phyloP scores from a whole-genome alignment of 345 rosid species.

The Arabidopsis thaliana region TAIR10.1 NC_003074.8:8827001-8827500 shows the following conservation, averaged over 20 bases:
- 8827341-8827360: slow-evolving; percentile 88
- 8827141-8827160: neutral
- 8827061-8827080: slow-evolving; percentile 14
- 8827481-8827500: slow-evolving; percentile 96
- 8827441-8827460: slow-evolving; percentile 1
- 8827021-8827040: neutral
- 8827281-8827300: slow-evolving; percentile 95
- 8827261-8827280: slow-evolving; percentile 87
- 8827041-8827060: neutral
- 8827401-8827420: neutral
- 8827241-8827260: slow-evolving; percentile 87
- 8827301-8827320: slow-evolving; percentile 87
- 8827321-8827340: slow-evolving; percentile 87
- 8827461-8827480: slow-evolving; percentile 4
- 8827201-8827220: slow-evolving; percentile 78
- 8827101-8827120: slow-evolving; percentile 1
- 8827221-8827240: slow-evolving; percentile 75
- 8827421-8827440: neutral
- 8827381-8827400: slow-evolving; percentile 31
- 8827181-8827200: neutral
- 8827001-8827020: slow-evolving; percentile 14
- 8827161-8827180: neutral
- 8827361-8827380: slow-evolving; percentile 82
- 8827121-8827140: neutral
- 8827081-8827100: neutral